phyloP scores from a whole-genome alignment of 2,329 filamentous ascomycete species.

The Dactylonectria macrodidyma region DNA sequence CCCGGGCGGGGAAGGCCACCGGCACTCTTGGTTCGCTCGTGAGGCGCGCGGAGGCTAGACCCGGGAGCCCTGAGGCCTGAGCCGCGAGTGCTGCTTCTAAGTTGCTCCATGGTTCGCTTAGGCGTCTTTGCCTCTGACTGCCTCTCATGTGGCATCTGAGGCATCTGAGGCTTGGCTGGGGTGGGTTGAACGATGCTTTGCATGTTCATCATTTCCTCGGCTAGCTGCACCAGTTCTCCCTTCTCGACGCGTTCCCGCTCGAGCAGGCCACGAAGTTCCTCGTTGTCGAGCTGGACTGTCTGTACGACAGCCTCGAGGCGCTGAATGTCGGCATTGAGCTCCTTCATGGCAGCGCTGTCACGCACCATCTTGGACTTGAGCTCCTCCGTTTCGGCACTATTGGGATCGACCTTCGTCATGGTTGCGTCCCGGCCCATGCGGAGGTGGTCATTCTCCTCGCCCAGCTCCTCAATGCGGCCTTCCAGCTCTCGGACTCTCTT shows the following conservation, averaged over 20 bases:
- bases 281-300: slow-evolving; percentile 79
- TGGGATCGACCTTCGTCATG: slow-evolving; percentile 71
- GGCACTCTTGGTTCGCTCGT: slow-evolving; percentile 62
- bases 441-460: slow-evolving; percentile 82
- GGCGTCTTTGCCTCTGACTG: slow-evolving; percentile 53
- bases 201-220: slow-evolving; percentile 87
- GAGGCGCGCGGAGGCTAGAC: slow-evolving; percentile 59
- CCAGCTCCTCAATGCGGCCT: slow-evolving; percentile 76
- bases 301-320: slow-evolving; percentile 81
- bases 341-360: slow-evolving; percentile 76
- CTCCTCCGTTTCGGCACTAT: slow-evolving; percentile 63
- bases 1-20: slow-evolving; percentile 66
- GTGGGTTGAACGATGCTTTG: slow-evolving; percentile 60
- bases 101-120: slow-evolving; percentile 48
- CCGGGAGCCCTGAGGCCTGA: slow-evolving; percentile 75
- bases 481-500: slow-evolving; percentile 89
- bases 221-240: slow-evolving; percentile 84
- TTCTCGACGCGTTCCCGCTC: slow-evolving; percentile 86
- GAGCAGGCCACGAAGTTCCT: slow-evolving; percentile 74
- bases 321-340: slow-evolving; percentile 81
- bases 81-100: slow-evolving; percentile 66
- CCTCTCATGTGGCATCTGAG: slow-evolving; percentile 42
- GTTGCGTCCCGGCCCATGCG: slow-evolving; percentile 76
- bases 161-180: slow-evolving; percentile 41
- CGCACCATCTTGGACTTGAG: slow-evolving; percentile 72